phyloP scores from a whole-genome alignment of 2,329 filamentous ascomycete species.

The Bipolaris bicolor region DNA sequence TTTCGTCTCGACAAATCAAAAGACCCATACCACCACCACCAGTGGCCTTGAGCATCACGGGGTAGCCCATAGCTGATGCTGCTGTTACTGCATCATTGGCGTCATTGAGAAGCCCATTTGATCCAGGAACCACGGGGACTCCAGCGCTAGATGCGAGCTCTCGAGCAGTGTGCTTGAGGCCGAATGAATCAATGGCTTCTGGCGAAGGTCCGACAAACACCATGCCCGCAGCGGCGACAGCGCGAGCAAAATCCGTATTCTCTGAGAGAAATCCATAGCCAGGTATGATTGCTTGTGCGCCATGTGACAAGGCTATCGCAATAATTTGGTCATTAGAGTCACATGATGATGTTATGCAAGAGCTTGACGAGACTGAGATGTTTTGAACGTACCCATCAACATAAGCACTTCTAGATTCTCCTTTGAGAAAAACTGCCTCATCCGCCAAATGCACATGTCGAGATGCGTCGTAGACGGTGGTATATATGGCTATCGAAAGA shows the following conservation, averaged over 20 bases:
- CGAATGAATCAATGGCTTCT: conserved; percentile 61
- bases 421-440: no score
- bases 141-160: conserved; percentile 59
- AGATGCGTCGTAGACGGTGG: no score
- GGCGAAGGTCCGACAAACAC: conserved; percentile 66
- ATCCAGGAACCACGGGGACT: conserved; percentile 63
- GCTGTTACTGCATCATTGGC: conserved; percentile 11
- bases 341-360: no score
- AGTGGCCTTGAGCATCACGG: conserved; percentile 65
- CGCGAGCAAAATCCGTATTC: conserved; percentile 65
- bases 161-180: conserved; percentile 64
- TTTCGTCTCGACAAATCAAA: conserved; percentile 11
- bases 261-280: conserved; percentile 73
- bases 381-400: no score
- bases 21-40: conserved; percentile 65
- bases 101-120: conserved; percentile 56
- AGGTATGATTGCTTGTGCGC: conserved; percentile 66
- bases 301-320: no score
- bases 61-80: conserved; percentile 60
- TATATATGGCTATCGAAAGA: no score
- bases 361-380: no score
- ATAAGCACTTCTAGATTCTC: no score
- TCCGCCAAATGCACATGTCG: no score
- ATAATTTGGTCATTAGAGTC: no score
- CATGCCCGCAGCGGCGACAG: conserved; percentile 61